Evolutionary conservation across 139 green algal genomes (phyloP), one percentile per base, ranked within the genome.

Genomic region (Zygnema circumcarinatum): DNA sequence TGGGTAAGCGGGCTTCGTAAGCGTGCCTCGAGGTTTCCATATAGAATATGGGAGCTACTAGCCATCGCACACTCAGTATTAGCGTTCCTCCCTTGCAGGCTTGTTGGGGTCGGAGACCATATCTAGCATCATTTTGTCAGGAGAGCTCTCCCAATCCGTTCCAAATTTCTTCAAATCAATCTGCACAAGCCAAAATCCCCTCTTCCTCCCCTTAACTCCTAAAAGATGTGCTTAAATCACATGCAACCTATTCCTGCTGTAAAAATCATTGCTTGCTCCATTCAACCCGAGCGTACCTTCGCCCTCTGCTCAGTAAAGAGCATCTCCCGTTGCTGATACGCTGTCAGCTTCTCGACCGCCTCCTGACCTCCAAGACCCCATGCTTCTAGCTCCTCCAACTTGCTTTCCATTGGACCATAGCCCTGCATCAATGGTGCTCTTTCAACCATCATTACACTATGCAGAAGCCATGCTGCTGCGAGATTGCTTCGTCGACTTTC

Each of bases 91-190:
- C 38, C 75, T 53, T 73, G 47, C 16, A 20, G 80, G 80, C 80
- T 86, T 86, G 54, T 86, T 86, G 53, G 80, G 40, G 41, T 86
- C 67, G 22, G 80, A 81, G 21, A 86, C 31, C 80, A 86, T 86
- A 31, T 83, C 67, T 36, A 83, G 22, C 35, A 88, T 88, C 20
- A 88, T 38, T 52, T 53, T 88, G 72, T 88, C 82, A 16, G 82
- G 82, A 0, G 68, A 42, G 32, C 69, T 62, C 38, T 88, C 68
- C 80, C 80, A 86, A 38, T 80, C 35, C 35, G 40, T 47, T 33
- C 38, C 82, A 40, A 88, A 88, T 32, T 56, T 67, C 72, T 84
- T 84, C 35, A 88, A 32, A 52, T 88, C 82, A 52, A 88, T 54
- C 82, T 88, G 80, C 22, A 73, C 67, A 83, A n/a, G n/a, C n/a